Evolutionary conservation across 1,284 basidiomycete species (phyloP), one percentile per base, ranked within the genome.

Genomic region (Sphagnurus paluster): DNA sequence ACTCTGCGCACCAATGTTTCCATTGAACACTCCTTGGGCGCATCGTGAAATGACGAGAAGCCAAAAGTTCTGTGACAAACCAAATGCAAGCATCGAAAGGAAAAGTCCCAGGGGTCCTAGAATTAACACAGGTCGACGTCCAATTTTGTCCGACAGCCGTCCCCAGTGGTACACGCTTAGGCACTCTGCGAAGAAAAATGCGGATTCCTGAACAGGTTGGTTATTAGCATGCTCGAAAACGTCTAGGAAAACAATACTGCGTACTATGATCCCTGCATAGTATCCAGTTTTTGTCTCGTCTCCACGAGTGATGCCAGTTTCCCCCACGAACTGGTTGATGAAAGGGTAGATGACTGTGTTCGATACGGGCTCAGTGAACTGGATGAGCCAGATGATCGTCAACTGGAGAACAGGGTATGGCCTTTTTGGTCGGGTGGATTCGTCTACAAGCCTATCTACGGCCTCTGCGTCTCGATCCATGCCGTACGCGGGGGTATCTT

Each of bases 331-430:
- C 50, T 77, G 66, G 48, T 64, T 71, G 49, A 82, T 69, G 56
- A 80, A 81, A 1, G 78, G 80, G 42, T 76, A 79, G 48, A 82
- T 78, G 26, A 80, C 74, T 8, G 64, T 63, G 20, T 62, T 68
- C 0, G 74, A 71, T 16, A 80, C 62, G 14, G 77, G 75, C 54
- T 80, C 78, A 5, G 74, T 54, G 28, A 76, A 61, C 45, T 76
- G 71, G 19, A 75, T 69, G 30, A 71, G 52, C 32, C 66, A 61
- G 11, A 72, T 55, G 23, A 73, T 66, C 21, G 64, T 56, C 5
- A 76, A 53, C 48, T 76, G 74, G 21, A 69, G 44, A 43, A 62
- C 68, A 10, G 74, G 75, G 6, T 76, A 60, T 4, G 73, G 74
- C 8, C 71, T 74, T 14, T 55, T 59, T 42, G 28, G 4, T 55